Base-by-base conservation (phyloP, 768 basidiomycete species). In the Auriculariales sp. region DNA sequence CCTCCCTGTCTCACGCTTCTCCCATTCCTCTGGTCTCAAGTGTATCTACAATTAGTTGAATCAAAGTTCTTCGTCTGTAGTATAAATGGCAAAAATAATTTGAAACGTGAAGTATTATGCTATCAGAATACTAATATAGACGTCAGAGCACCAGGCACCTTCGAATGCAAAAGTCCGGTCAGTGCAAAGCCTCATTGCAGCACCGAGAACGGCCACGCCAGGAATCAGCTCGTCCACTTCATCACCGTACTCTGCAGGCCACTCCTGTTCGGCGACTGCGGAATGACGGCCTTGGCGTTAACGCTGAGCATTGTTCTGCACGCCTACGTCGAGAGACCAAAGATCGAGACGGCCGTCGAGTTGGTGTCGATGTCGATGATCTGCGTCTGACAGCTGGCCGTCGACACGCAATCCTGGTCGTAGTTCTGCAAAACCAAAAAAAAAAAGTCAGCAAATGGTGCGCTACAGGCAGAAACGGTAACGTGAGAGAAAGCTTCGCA, bases 261-360 rank as follows among this genome's bases (percentile, higher is more conserved):
- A 19, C 22, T 11, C 7, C 39, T 12, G 39, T 44, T 44, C 4
- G 15, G 22, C 5, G 4, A 9, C 39, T 44, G 39, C 22, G 22
- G 22, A 49, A 79, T 66, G 24, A 81, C 63, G 0, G 72, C 74
- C 4, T 57, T 53, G 3, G 63, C 63, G 51, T 69, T 66, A 30
- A 80, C 66, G 53, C 72, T 78, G 7, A 83, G 52, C 63, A 75
- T 71, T 56, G 64, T 72, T 1, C 67, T 70, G 2, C 71, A 67
- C 14, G 66, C 78, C 3, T 82, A 72, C 0, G 79, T 83, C 7
- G 78, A 73, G 30, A 84, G 61, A 52, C 72, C 73, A 66, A 76
- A 81, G 36, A 83, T 63, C 50, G 62, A 62, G 46, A 81, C 60
- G 39, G 22, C 27, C 35, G 63, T 59, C 11, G 79, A 80, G 7